Evolutionary conservation across 805 yeast genomes (phyloP).

Genomic region (Saturnispora bothae): DNA sequence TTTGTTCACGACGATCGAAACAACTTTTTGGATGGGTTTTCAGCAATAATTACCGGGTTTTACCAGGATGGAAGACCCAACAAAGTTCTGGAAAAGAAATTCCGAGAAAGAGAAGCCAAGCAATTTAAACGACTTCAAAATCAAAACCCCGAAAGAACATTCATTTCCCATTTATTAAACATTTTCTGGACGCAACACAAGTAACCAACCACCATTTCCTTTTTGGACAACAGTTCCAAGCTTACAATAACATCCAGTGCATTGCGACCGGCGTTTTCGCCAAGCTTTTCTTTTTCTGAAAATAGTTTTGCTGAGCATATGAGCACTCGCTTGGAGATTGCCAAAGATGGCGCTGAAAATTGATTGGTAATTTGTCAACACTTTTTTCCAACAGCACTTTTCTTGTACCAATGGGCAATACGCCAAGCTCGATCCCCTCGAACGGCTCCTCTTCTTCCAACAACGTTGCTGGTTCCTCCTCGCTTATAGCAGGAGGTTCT

Average conservation of each 20-base stretch:
- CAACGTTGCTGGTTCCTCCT: background rate
- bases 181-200: background rate
- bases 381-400: background rate
- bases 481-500: slow-evolving; percentile 10
- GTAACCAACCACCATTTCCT: no score
- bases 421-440: slow-evolving; percentile 4
- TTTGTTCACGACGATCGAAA: background rate
- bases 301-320: background rate
- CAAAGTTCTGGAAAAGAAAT: background rate
- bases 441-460: background rate
- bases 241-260: no score
- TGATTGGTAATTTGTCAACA: background rate
- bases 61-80: slow-evolving; percentile 1
- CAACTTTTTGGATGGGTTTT: background rate
- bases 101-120: background rate
- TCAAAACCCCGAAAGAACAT: background rate
- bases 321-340: no score
- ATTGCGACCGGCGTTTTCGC: no score
- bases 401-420: slow-evolving; percentile 5
- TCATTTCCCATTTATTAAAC: background rate
- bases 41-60: slow-evolving; percentile 1
- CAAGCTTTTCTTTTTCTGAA: no score
- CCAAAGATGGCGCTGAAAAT: background rate
- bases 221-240: no score
- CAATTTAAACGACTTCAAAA: background rate